Evolutionary conservation across 345 rosid genomes (phyloP).

Genomic region (Melaleuca alternifolia): DNA sequence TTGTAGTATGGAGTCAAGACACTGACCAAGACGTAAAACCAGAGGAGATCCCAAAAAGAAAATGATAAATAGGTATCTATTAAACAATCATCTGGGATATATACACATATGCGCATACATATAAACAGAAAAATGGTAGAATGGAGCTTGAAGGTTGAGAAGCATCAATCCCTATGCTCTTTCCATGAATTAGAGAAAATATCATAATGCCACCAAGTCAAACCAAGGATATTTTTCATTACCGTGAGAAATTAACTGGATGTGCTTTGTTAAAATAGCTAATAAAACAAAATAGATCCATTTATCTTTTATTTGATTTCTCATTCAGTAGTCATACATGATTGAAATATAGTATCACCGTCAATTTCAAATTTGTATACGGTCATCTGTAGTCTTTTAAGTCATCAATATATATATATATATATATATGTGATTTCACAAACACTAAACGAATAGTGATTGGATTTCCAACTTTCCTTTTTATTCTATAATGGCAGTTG

Average conservation of each 20-base stretch:
- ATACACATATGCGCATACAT: not conserved
- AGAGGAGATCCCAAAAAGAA: not conserved
- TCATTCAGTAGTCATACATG: not conserved
- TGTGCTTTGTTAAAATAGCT: not conserved
- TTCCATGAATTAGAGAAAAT: not conserved
- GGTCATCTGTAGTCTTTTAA: not conserved
- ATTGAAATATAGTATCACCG: not conserved
- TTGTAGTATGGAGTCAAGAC: slow-evolving; percentile 88
- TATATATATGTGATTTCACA: accelerated
- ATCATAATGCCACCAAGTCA: not conserved
- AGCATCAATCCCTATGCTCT: not conserved
- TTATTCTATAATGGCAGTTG: not conserved
- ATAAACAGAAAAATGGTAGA: not conserved
- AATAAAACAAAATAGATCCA: not conserved
- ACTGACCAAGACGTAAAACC: slow-evolving; percentile 16
- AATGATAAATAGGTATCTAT: not conserved
- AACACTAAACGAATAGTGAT: not conserved
- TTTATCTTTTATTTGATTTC: not conserved
- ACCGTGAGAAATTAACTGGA: not conserved
- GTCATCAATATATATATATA: not conserved
- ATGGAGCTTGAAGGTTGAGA: not conserved
- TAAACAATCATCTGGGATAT: not conserved
- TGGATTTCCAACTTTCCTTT: not conserved
- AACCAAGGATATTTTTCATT: not conserved
- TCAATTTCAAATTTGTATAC: not conserved